phyloP scores from a whole-genome alignment of 805 yeast genomes.

The Sugiyamaella chiloensis region DNA sequence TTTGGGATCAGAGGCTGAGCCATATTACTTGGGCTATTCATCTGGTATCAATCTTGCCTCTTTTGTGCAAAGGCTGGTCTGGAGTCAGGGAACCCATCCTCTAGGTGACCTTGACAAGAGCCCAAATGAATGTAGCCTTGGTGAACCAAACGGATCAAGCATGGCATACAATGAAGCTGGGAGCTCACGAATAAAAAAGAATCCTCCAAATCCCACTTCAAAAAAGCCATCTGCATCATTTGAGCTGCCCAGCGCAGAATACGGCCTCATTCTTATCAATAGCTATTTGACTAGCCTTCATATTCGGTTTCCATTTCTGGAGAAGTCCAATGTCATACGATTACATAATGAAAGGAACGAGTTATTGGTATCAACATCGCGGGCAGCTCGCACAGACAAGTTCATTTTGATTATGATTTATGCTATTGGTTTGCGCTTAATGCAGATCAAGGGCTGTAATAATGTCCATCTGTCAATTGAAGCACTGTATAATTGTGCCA shows the following conservation, averaged over 20 bases:
- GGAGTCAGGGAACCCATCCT: constrained; percentile 9
- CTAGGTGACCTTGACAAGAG: too few species aligned
- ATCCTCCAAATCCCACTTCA: background rate
- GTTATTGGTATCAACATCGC: background rate
- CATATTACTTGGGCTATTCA: constrained; percentile 13
- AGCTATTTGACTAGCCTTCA: constrained; percentile 7
- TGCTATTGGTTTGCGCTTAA: constrained; percentile 9
- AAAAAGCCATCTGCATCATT: background rate
- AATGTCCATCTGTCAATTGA: constrained; percentile 1
- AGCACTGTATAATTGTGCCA: constrained; percentile 6
- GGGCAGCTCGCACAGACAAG: background rate
- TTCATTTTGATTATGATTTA: constrained; percentile 11
- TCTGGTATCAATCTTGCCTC: constrained; percentile 13
- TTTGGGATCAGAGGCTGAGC: constrained; percentile 12
- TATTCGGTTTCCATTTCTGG: constrained; percentile 10
- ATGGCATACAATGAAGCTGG: background rate
- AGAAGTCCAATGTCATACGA: background rate
- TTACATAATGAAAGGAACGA: background rate
- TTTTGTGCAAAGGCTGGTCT: constrained; percentile 10
- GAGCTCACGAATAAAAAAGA: too few species aligned
- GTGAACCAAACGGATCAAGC: background rate
- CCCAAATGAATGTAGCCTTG: background rate
- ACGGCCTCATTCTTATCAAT: constrained; percentile 2
- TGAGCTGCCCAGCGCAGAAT: constrained; percentile 3
- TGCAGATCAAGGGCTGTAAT: constrained; percentile 7